Base-by-base conservation (phyloP, 2,329 filamentous ascomycete genomes). In the Seiridium cupressi region DNA sequence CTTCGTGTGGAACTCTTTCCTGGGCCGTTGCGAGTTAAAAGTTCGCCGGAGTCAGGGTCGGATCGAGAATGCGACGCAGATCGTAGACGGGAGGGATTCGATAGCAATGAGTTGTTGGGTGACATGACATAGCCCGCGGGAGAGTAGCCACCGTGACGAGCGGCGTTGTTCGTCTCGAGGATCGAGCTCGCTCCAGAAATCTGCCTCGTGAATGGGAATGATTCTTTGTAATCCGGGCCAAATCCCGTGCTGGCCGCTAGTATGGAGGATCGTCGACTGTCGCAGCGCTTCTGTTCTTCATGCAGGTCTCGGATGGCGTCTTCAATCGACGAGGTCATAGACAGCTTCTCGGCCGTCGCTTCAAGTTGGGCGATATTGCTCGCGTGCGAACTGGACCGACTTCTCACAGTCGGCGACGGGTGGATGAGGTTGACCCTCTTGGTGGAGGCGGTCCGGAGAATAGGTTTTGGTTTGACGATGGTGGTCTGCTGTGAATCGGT, bases 301-400 rank as follows among this genome's bases (percentile, higher is more conserved):
- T 91, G 87, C 65, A 92, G 80, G 69, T 89, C 86, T 61, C 89
- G 84, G 67, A 93, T 93, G 66, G 91, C 89, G 77, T 90, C 86
- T 68, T 90, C 89, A 69, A 93, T 90, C 63, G 90, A 91, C 63
- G 88, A 90, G 60, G 87, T 88, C 77, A 85, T 84, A 66, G 89
- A 91, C 73, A 93, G 80, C 64, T 87, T 84, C 74, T 93, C 90
- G 54, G 90, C 90, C 9, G 87, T 89, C 65, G 89, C 87, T 74
- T 94, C 90, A 63, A 93, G 84, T 55, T 88, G 85, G 65, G 88
- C 86, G 63, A 93, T 87, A 76, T 89, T 92, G 70, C 82, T 82
- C 18, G 83, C 76, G 70, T 85, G 87, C 38, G 85, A 85, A 34
- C 84, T 85, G 60, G 87, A 84, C 59, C 87, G 80, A 55, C 81